phyloP scores from a whole-genome alignment of 495 filamentous ascomycete genomes.

The Xylaria acuta region DNA sequence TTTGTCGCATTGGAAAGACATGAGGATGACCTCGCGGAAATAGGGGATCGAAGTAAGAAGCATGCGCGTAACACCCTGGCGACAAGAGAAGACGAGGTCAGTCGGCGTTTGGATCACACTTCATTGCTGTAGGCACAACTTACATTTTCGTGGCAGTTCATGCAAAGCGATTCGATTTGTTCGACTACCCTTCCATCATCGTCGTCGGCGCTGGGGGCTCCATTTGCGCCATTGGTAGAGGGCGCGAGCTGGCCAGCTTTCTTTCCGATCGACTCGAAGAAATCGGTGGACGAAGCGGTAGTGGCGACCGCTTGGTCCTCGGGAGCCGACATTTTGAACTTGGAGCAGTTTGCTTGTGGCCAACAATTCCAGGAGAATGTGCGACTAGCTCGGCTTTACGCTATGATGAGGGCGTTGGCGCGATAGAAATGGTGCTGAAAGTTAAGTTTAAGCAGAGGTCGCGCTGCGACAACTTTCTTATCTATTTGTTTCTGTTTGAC shows the following conservation, averaged over 20 bases:
- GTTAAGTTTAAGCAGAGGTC: background rate
- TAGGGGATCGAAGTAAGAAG: conserved; percentile 90
- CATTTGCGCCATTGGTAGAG: conserved; percentile 40
- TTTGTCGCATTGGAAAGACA: conserved; percentile 91
- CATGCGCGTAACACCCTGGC: conserved; percentile 80
- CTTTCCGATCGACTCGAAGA: conserved; percentile 61
- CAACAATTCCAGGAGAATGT: background rate
- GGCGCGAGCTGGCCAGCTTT: conserved; percentile 57
- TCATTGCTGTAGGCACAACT: conserved; percentile 29
- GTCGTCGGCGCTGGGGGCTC: conserved; percentile 40
- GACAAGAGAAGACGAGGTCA: conserved; percentile 13
- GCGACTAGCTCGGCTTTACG: background rate
- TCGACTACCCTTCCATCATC: conserved; percentile 67
- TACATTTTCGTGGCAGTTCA: conserved; percentile 79
- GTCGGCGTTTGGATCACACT: background rate
- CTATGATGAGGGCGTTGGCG: background rate
- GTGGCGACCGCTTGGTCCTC: conserved; percentile 24
- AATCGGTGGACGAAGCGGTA: conserved; percentile 41
- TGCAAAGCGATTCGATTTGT: conserved; percentile 59
- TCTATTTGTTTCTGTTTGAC: conserved; percentile 23
- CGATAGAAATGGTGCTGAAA: background rate
- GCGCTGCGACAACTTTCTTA: conserved; percentile 13
- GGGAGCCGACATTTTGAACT: conserved; percentile 24
- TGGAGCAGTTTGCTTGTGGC: background rate
- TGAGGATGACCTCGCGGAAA: conserved; percentile 95